These are phyloP conservation scores for Clonostachys sp. DNA, from an alignment of 2,329 filamentous ascomycete genomes.

Conservation along the genomic window DNA sequence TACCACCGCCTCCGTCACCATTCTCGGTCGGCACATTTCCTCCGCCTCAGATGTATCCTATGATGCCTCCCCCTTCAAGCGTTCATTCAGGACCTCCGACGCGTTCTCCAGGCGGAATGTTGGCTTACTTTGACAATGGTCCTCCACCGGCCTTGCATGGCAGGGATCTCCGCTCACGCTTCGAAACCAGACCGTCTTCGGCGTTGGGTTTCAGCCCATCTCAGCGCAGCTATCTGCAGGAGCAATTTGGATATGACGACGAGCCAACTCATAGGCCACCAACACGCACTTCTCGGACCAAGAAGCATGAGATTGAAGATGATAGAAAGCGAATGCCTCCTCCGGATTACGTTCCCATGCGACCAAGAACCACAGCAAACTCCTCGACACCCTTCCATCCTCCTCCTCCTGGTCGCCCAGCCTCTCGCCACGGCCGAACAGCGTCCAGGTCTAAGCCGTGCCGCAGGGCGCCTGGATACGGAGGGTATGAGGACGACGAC, in stretches of 20 bases:
- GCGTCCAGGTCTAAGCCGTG: too few species aligned
- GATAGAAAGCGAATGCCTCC: constrained; percentile 45
- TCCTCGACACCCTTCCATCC: constrained; percentile 19
- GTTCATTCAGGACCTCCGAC: constrained; percentile 9
- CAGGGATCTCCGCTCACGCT: constrained; percentile 20
- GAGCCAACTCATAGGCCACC: constrained; percentile 14
- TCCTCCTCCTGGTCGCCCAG: constrained; percentile 14
- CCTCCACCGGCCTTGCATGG: not conserved
- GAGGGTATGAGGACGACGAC: constrained; percentile 22
- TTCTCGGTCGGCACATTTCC: constrained; percentile 16
- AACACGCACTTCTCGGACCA: constrained; percentile 36
- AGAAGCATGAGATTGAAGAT: constrained; percentile 29
- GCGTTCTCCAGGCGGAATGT: constrained; percentile 5
- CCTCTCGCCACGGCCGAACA: constrained; percentile 10
- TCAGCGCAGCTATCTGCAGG: constrained; percentile 12
- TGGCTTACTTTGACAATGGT: constrained; percentile 22
- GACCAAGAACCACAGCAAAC: constrained; percentile 2
- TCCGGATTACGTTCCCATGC: constrained; percentile 25
- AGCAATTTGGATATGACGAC: constrained; percentile 26
- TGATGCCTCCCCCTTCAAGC: constrained; percentile 7
- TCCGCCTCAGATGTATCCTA: constrained; percentile 16
- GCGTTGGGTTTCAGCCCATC: constrained; percentile 7
- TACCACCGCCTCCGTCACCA: constrained; percentile 6
- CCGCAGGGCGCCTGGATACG: not conserved
- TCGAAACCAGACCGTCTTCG: constrained; percentile 27